phyloP scores from a whole-genome alignment of 805 yeast genomes.

The Lipomyces spencermartinsiae region DNA sequence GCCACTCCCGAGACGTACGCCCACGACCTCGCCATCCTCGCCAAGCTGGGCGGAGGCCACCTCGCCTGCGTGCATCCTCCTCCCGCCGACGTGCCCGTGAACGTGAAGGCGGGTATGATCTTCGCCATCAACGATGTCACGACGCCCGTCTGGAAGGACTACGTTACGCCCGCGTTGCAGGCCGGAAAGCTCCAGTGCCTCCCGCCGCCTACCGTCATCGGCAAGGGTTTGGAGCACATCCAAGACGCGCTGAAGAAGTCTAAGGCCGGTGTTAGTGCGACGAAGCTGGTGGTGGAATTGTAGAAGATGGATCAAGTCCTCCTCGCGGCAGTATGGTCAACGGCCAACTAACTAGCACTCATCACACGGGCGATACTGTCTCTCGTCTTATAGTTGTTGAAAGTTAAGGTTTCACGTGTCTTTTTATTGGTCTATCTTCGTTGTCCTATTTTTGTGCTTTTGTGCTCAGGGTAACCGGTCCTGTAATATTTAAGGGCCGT shows the following conservation, averaged over 20 bases:
- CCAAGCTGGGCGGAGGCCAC: conserved; percentile 2
- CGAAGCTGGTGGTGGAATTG: conserved; percentile 40
- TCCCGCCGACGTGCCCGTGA: not conserved
- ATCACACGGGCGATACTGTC: no score
- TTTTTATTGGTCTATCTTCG: no score
- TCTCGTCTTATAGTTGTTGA: no score
- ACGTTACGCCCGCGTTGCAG: conserved; percentile 16
- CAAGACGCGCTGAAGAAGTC: conserved; percentile 36
- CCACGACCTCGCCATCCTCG: conserved; percentile 3
- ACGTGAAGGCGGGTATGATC: conserved; percentile 1
- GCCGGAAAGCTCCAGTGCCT: conserved; percentile 15
- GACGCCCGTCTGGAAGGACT: conserved; percentile 13
- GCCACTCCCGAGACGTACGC: not conserved
- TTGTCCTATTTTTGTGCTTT: no score
- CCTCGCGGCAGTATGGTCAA: conserved; percentile 1
- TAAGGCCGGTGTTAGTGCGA: conserved; percentile 40
- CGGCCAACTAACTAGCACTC: no score
- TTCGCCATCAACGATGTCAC: not conserved
- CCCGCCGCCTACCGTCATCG: conserved; percentile 35
- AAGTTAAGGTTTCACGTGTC: no score
- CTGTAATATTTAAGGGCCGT: no score
- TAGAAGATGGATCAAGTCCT: not conserved
- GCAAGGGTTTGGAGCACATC: conserved; percentile 40
- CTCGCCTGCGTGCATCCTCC: conserved; percentile 1
- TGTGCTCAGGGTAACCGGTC: no score